Base-by-base conservation (phyloP, 768 basidiomycete genomes). In the Hydnomerulius pinastri region DNA sequence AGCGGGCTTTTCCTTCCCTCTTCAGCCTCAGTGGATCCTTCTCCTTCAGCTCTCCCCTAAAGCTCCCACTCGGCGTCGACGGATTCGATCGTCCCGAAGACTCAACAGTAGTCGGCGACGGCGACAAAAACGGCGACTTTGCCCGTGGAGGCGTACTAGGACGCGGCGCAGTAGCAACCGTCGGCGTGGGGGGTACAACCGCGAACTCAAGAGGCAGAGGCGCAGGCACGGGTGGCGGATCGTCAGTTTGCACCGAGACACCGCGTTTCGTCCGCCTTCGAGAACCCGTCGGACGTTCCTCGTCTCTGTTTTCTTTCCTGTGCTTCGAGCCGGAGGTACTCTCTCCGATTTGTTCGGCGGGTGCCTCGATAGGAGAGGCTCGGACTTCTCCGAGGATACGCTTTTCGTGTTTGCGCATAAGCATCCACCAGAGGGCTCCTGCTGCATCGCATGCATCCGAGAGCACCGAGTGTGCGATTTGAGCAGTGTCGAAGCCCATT, bases 361-460 rank as follows among this genome's bases (percentile, higher is more conserved):
- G 48, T 41, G 50, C 55, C 32, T 66, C 65, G 6, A 54, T 44
- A 21, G 56, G 29, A 27, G 48, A 25, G 21, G 55, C 37, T 37
- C 57, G 54, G 45, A 51, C 70, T 33, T 77, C 76, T 37, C 72
- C 74, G 18, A 76, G 23, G 9, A 74, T 75, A 38, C 76, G 79
- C 56, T 83, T 74, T 81, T 79, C 93, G 17, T 83, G 81, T 60
- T 85, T 94, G 66, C 85, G 81, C 67, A 85, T 87, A 42, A 98
- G 73, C 80, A 96, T 91, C 97, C 97, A 99, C 95, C 95, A 99
- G 7, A 92, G 71, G 1, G 95, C 92, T 8, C 92, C 88, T 11
- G 89, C 80, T 0, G 90, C 81, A 68, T 99, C 96, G 61, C 96
- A 99, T 1, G 96, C 96, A 68, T 98, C 84, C 24, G 79, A 86